Evolutionary conservation across 2,329 filamentous ascomycete species (phyloP).

Genomic region (Diaporthe sp.): DNA sequence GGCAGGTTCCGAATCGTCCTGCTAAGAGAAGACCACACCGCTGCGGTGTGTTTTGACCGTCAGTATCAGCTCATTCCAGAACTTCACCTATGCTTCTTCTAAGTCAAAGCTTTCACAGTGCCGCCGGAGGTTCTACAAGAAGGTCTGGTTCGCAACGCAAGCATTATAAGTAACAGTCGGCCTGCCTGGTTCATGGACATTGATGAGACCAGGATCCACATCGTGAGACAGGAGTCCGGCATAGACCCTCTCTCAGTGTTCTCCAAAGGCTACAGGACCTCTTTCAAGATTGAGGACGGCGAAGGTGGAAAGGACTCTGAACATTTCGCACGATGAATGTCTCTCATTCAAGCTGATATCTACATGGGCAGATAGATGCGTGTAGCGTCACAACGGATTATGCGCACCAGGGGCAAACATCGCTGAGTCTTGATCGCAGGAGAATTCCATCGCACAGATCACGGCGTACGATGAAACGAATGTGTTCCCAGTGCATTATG

Average conservation of each 20-base stretch:
- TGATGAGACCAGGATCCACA: neutral
- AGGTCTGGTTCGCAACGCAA: neutral
- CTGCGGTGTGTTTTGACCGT: slow-evolving; percentile 2
- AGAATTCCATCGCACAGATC: too few species aligned
- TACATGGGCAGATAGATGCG: too few species aligned
- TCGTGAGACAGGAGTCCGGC: neutral
- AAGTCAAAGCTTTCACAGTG: neutral
- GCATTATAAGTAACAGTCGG: neutral
- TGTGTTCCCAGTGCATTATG: too few species aligned
- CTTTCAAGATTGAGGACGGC: neutral
- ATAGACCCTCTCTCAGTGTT: neutral
- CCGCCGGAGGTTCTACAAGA: neutral
- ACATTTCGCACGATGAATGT: neutral
- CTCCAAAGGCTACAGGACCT: neutral
- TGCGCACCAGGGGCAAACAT: too few species aligned
- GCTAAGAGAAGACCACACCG: neutral
- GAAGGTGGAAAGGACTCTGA: neutral
- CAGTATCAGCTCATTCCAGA: neutral
- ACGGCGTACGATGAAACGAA: accelerated
- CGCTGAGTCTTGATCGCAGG: too few species aligned
- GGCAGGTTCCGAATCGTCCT: neutral
- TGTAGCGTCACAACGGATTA: too few species aligned
- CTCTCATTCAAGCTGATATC: too few species aligned
- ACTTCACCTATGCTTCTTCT: neutral
- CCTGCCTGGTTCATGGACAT: neutral